Conservation (phyloP, 1,284 basidiomycete species). For the Ceratobasidium sp. region DNA sequence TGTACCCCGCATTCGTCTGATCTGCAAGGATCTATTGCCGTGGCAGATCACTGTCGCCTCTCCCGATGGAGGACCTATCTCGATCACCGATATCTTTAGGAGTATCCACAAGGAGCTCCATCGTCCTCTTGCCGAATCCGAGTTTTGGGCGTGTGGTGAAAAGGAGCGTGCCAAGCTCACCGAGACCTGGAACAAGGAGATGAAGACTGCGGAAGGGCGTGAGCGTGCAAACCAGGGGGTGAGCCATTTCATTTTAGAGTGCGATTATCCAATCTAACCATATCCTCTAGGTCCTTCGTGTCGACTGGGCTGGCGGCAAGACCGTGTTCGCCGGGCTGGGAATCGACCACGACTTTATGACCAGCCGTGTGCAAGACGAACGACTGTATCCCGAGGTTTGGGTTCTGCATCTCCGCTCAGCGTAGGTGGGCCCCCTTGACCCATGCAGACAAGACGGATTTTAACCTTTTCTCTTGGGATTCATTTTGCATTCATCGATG, state of each 20-base stretch:
- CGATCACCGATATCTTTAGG: constrained; percentile 24
- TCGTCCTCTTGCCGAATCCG: constrained; percentile 25
- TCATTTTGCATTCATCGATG: not conserved
- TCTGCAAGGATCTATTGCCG: constrained; percentile 28
- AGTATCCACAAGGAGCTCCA: constrained; percentile 24
- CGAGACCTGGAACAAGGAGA: constrained; percentile 28
- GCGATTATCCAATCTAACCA: not conserved
- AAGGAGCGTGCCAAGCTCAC: constrained; percentile 26
- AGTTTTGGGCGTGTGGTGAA: constrained; percentile 26
- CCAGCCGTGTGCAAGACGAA: constrained; percentile 19
- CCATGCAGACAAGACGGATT: not conserved
- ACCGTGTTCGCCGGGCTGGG: constrained; percentile 12
- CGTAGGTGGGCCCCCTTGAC: constrained; percentile 19
- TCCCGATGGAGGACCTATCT: constrained; percentile 19
- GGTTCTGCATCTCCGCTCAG: constrained; percentile 21
- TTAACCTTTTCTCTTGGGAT: not conserved
- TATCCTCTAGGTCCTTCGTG: not conserved
- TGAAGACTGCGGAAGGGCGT: not conserved
- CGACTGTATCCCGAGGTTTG: constrained; percentile 28
- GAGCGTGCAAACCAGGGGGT: constrained; percentile 13
- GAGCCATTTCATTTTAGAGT: not conserved
- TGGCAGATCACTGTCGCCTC: constrained; percentile 31
- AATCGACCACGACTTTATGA: constrained; percentile 21
- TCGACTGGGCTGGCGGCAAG: constrained; percentile 12
- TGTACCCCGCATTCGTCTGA: constrained; percentile 26